A percentile compares a stretch with the other conserved stretches of the same genome.
phyloP scores from a whole-genome alignment of 2,329 filamentous ascomycete species.

The Talaromyces sp. region DNA sequence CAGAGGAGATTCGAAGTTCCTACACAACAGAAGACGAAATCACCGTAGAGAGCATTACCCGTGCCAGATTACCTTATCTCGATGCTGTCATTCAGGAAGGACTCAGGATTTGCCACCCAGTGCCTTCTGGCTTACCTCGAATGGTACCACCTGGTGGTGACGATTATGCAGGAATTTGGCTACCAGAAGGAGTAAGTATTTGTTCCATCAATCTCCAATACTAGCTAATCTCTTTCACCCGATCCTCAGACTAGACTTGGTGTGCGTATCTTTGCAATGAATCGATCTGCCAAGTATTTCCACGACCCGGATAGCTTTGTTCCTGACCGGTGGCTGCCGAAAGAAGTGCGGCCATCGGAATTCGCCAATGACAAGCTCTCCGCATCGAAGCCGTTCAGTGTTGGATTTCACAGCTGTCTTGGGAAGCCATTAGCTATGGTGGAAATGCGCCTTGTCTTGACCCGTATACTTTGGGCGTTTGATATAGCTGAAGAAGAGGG shows the following conservation, averaged over 20 bases:
- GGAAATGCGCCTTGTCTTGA: conserved; percentile 9
- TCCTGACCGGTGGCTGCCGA: not conserved
- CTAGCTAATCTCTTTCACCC: not conserved
- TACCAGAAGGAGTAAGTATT: not conserved
- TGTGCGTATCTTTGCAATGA: not conserved
- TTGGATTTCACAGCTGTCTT: conserved; percentile 1
- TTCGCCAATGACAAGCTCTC: not conserved
- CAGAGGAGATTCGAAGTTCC: not conserved
- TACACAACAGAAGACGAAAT: not conserved
- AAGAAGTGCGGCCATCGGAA: not conserved
- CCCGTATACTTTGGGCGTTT: conserved; percentile 2
- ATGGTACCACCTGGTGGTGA: not conserved
- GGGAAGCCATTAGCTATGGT: not conserved
- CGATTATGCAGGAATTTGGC: not conserved
- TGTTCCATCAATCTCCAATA: not conserved
- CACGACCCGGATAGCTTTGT: conserved; percentile 1
- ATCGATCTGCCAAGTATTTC: conserved; percentile 3
- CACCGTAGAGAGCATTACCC: not conserved
- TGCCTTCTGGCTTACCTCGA: not conserved
- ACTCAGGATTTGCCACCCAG: not conserved
- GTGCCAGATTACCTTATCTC: not conserved
- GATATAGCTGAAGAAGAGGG: not conserved
- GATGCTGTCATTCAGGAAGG: not conserved
- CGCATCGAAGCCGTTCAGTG: not conserved
- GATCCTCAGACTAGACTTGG: not conserved